Percentiles rank a stretch among this genome's conserved stretches.
Conservation (phyloP, 352 stramenopile genomes). For the Globisporangium camurandrum region DNA sequence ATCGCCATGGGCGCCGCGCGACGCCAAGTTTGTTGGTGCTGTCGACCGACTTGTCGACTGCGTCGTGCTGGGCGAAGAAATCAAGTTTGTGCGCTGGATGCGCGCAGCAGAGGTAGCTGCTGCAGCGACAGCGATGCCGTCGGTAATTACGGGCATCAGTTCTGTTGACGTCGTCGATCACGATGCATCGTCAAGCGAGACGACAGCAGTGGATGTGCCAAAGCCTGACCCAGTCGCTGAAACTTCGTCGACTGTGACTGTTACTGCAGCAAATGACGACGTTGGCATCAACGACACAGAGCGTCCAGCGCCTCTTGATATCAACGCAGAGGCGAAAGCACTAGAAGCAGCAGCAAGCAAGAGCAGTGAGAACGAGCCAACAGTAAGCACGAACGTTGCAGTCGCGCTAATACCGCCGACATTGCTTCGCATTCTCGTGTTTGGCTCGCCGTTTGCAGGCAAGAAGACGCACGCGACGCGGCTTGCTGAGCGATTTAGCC, state of each 20-base stretch:
- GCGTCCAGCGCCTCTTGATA: no score
- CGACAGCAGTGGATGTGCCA: not conserved
- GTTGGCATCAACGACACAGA: no score
- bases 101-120: conserved; percentile 6
- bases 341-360: not conserved
- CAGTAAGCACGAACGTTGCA: not conserved
- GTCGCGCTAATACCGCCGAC: not conserved
- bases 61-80: conserved; percentile 41
- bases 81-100: conserved; percentile 65
- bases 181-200: not conserved
- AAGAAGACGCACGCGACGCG: conserved; percentile 44
- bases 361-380: not conserved
- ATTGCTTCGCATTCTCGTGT: conserved; percentile 43
- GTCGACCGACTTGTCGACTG: conserved; percentile 34
- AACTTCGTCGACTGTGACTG: not conserved
- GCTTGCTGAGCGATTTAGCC: conserved; percentile 41
- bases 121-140: no score
- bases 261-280: not conserved
- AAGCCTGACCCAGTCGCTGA: not conserved
- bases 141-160: no score
- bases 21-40: conserved; percentile 38
- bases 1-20: conserved; percentile 24
- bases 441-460: conserved; percentile 52
- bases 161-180: not conserved
- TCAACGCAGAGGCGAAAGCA: not conserved